Conservation (phyloP, 2,329 filamentous ascomycete species). For the Microdochium nivale region DNA sequence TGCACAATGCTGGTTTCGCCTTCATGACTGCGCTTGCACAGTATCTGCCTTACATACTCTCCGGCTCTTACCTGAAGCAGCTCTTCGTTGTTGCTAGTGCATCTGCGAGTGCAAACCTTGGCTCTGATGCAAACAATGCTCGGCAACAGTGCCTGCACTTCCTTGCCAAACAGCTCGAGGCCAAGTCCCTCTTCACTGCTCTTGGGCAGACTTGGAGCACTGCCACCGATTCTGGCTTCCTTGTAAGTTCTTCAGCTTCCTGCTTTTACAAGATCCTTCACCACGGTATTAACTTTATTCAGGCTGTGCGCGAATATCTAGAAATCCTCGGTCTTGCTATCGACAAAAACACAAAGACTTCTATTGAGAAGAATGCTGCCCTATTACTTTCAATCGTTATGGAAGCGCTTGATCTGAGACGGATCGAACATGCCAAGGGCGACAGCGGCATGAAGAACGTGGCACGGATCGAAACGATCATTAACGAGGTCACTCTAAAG, state of each 20-base stretch:
- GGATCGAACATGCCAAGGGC: conserved; percentile 40
- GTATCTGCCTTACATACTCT: conserved; percentile 84
- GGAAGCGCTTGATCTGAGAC: conserved; percentile 55
- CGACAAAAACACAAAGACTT: conserved; percentile 68
- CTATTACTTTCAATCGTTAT: conserved; percentile 59
- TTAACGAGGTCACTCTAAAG: conserved; percentile 68
- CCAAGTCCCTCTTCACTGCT: conserved; percentile 66
- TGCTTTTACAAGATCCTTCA: background rate
- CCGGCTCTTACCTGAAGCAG: conserved; percentile 61
- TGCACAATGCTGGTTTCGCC: conserved; percentile 77
- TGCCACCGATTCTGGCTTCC: conserved; percentile 53
- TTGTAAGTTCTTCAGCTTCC: conserved; percentile 36
- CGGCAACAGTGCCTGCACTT: conserved; percentile 63
- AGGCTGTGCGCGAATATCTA: conserved; percentile 62
- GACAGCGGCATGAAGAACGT: conserved; percentile 39
- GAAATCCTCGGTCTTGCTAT: conserved; percentile 62
- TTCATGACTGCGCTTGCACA: conserved; percentile 74
- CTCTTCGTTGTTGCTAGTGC: conserved; percentile 64
- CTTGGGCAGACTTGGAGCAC: conserved; percentile 64
- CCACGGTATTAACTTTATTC: conserved; percentile 18
- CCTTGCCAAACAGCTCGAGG: conserved; percentile 67
- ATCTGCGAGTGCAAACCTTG: conserved; percentile 56
- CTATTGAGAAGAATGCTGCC: conserved; percentile 66
- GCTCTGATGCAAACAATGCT: conserved; percentile 53
- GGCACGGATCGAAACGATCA: conserved; percentile 49